Evolutionary conservation across 2,329 filamentous ascomycete genomes (phyloP), one percentile per base, ranked within the genome.

Genomic region (Aspergillus viridinutans): DNA sequence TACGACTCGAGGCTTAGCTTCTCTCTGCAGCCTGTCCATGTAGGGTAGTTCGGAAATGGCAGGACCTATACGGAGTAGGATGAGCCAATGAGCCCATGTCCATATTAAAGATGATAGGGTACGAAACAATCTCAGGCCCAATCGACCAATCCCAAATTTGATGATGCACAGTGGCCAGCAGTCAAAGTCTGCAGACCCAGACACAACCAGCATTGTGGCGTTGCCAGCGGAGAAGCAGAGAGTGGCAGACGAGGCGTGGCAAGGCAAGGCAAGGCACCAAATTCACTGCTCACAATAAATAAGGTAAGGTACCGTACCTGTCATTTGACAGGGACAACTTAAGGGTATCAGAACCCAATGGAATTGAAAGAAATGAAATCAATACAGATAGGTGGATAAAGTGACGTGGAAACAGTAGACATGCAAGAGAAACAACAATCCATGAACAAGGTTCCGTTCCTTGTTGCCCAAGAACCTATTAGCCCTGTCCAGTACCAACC

Each of bases 361-460:
- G 8, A 38, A 38, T n/a, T 17, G 32, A 26, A 23, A 47, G 43
- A 25, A 26, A 50, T 38, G 50, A 55, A 48, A 47, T 56, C 35
- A 17, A 38, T 17, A n/a, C 51, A 17, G 51, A 55, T 51, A 43
- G 35, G 45, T 42, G 8, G 32, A 55, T 53, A 43, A 53, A 14
- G 26, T 52, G 51, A 50, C 28, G 50, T 52, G 58, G 56, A 43
- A 25, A 49, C 50, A 52, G 40, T 12, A 43, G n/a, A 23, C 40
- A 43, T 43, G 40, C 20, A 21, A 10, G 40, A 14, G 21, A 14
- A 47, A 47, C 6, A 23, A 23, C 21, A 25, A 23, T 7, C 23
- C 43, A 47, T 47, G 43, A 25, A 12, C 20, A 45, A 38, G 5
- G 14, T 38, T 38, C 21, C 21, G 43, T 23, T 23, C 14, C n/a